Conservation (phyloP, 2,329 filamentous ascomycete species). For the Colletotrichum costaricense region DNA sequence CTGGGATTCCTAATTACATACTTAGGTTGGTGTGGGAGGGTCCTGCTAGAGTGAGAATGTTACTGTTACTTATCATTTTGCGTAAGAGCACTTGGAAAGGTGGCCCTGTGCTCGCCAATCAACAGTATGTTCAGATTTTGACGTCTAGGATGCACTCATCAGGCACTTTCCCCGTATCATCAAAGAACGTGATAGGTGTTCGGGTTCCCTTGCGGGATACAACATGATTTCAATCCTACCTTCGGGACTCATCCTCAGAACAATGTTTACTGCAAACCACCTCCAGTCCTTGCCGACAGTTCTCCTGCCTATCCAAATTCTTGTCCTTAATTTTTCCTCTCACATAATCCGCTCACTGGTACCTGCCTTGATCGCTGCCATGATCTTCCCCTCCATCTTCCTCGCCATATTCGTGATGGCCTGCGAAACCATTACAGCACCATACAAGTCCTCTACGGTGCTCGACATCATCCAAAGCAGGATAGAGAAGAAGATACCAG, state of each 20-base stretch:
- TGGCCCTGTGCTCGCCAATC: not conserved
- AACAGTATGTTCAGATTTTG: not conserved
- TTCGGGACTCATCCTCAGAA: not conserved
- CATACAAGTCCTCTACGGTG: not conserved
- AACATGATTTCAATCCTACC: not conserved
- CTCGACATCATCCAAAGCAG: not conserved
- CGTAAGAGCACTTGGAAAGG: not conserved
- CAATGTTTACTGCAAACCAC: not conserved
- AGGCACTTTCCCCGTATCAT: not conserved
- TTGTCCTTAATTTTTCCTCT: not conserved
- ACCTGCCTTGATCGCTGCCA: not conserved
- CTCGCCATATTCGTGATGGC: not conserved
- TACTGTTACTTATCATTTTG: not conserved
- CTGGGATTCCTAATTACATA: fast-evolving
- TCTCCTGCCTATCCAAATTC: not conserved
- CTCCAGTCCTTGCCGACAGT: not conserved
- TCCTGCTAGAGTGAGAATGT: not conserved
- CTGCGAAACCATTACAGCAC: not conserved
- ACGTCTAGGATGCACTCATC: not conserved
- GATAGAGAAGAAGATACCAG: not conserved
- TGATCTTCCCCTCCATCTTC: not conserved
- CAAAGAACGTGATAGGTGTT: not conserved
- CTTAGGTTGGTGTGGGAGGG: not conserved
- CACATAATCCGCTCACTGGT: not conserved
- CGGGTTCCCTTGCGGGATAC: not conserved